Evolutionary conservation across 2,329 filamentous ascomycete species (phyloP), one percentile per base, ranked within the genome.

Genomic region (Pseudogymnoascus sp.): DNA sequence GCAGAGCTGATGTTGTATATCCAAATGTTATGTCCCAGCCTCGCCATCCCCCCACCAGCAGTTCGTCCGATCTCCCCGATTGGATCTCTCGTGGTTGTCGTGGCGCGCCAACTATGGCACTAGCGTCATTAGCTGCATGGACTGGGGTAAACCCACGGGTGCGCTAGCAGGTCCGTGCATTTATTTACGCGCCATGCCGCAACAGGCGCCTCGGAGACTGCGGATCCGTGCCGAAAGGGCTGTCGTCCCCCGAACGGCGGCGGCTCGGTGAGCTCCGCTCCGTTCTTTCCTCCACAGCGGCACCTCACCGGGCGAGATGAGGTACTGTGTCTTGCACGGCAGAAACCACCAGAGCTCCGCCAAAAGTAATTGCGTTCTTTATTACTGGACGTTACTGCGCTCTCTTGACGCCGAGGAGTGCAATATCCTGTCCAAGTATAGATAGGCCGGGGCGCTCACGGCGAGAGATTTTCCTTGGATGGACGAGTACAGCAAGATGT

Each of bases 191-290:
- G 49, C 49, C 49, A 55, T 55, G 49, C 49, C 49, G 49, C 49
- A 55, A 55, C 5, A 55, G 49, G 49, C 49, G 49, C 49, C 28
- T 55, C 49, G 49, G 49, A 55, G 49, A 55, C 28, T 55, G 49
- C 49, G 49, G 49, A 55, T 55, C 49, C 49, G 49, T 55, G 49
- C 49, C 16, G 49, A 55, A 55, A 33, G 49, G 49, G 28, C 28
- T 28, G 5, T 33, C n/a, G 5, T 55, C 25, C 49, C 49, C 49
- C 49, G 49, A 33, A 55, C 28, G 49, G 21, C 25, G 49, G 49
- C 49, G 49, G 49, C 49, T 18, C 49, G 8, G 18, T 55, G 45
- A 55, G 33, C 45, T 55, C n/a, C 45, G n/a, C 25, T 55, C 45
- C 45, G 45, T 18, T 33, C 45, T 55, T 55, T 55, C 49, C 49